Percentiles rank a stretch among this genome's conserved stretches.
Conservation (phyloP, 495 filamentous ascomycete genomes). For the Tirmania nivea region DNA sequence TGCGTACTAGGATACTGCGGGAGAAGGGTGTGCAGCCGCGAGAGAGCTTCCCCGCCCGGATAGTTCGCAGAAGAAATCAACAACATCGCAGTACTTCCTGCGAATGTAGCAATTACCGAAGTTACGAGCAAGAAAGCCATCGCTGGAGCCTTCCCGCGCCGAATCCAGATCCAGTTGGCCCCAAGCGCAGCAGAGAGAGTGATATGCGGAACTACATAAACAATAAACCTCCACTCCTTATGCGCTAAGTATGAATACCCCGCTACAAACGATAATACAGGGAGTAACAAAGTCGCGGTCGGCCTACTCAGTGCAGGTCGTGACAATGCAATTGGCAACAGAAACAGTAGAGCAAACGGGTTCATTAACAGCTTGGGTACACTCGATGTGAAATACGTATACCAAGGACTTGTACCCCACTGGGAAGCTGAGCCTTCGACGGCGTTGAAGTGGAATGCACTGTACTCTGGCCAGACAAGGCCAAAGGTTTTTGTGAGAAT, state of each 20-base stretch:
- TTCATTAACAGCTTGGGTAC: slow-evolving; percentile 70
- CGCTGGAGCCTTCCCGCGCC: slow-evolving; percentile 34
- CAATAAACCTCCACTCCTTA: slow-evolving; percentile 90
- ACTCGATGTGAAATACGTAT: slow-evolving; percentile 63
- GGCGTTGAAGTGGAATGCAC: slow-evolving; percentile 80
- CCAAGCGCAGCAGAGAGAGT: slow-evolving; percentile 58
- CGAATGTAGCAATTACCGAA: slow-evolving; percentile 38
- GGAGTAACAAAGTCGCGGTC: slow-evolving; percentile 36
- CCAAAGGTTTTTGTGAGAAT: slow-evolving; percentile 17
- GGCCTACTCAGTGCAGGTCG: slow-evolving; percentile 22
- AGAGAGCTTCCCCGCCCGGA: slow-evolving; percentile 55
- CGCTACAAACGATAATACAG: slow-evolving; percentile 46
- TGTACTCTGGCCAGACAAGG: slow-evolving; percentile 75
- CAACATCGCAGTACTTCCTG: slow-evolving; percentile 39
- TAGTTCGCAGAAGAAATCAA: slow-evolving; percentile 63
- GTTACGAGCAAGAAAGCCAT: slow-evolving; percentile 25
- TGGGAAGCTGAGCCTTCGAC: slow-evolving; percentile 50
- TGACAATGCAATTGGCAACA: slow-evolving; percentile 41
- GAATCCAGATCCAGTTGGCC: slow-evolving; percentile 51
- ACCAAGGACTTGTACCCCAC: slow-evolving; percentile 72
- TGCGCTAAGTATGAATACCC: slow-evolving; percentile 65
- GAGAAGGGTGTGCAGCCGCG: slow-evolving; percentile 32
- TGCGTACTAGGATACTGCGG: background rate
- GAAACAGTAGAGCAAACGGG: slow-evolving; percentile 38
- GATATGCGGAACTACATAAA: slow-evolving; percentile 63